These are phyloP conservation scores for Cucurbita maxima DNA, from an alignment of 306 rosid genomes.

Conservation along the genomic window DNA sequence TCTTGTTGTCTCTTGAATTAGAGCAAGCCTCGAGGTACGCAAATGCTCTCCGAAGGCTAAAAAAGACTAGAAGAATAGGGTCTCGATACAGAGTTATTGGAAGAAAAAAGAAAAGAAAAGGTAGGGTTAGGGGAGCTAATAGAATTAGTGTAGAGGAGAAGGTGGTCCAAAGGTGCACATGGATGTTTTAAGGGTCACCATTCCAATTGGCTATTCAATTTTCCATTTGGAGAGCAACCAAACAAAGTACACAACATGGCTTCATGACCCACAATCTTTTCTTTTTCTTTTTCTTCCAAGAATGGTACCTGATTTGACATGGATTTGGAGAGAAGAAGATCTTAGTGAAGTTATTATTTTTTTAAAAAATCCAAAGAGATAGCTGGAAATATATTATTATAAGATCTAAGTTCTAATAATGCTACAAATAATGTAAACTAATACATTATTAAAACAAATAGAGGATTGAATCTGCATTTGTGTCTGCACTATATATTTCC, in stretches of 20 bases:
- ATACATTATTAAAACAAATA: background rate
- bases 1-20: background rate
- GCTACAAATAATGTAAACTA: background rate
- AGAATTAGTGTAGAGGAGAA: background rate
- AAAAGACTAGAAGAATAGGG: too few species aligned
- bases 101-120: background rate
- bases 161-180: conserved; percentile 4
- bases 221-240: background rate
- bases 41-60: background rate
- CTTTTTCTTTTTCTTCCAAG: background rate
- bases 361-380: background rate
- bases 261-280: background rate
- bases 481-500: background rate
- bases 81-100: too few species aligned
- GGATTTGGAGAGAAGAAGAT: background rate
- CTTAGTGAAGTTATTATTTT: background rate
- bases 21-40: background rate
- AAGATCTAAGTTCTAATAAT: background rate
- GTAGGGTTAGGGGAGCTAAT: background rate
- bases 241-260: conserved; percentile 1
- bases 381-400: background rate
- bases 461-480: background rate
- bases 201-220: background rate
- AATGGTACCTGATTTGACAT: background rate
- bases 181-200: background rate